Conservation (phyloP, 495 filamentous ascomycete species). For the Cercophora sp. region DNA sequence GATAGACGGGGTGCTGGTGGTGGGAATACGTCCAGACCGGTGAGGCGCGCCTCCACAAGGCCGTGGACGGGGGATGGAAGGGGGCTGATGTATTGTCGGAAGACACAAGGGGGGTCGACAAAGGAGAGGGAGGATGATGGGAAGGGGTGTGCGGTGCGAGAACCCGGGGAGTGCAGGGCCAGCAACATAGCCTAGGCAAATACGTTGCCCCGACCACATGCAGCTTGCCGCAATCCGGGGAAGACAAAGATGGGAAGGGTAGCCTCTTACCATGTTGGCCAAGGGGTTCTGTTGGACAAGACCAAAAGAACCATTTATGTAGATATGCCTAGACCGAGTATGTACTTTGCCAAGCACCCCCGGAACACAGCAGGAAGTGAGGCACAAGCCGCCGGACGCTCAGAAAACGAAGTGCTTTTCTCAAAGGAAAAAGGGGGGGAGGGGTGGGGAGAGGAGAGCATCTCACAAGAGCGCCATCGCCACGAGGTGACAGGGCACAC, state of each 20-base stretch:
- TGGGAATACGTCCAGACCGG: conserved; percentile 22
- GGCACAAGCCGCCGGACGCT: conserved; percentile 14
- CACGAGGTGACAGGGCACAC: conserved; percentile 16
- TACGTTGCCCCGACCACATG: conserved; percentile 28
- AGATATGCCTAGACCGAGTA: conserved; percentile 22
- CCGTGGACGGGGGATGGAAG: conserved; percentile 17
- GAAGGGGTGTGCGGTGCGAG: conserved; percentile 14
- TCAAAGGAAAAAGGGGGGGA: conserved; percentile 24
- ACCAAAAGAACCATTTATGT: conserved; percentile 6
- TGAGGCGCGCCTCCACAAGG: conserved; percentile 20
- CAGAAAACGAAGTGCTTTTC: conserved; percentile 24
- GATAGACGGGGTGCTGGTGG: conserved; percentile 17
- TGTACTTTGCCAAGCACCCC: conserved; percentile 23
- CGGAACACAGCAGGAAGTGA: conserved; percentile 18
- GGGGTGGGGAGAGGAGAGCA: conserved; percentile 33
- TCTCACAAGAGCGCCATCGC: conserved; percentile 31
- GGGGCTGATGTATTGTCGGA: conserved; percentile 31
- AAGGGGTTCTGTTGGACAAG: conserved; percentile 37
- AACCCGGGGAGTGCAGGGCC: conserved; percentile 5
- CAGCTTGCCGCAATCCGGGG: conserved; percentile 27
- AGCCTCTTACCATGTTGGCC: conserved; percentile 43
- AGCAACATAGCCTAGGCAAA: conserved; percentile 13
- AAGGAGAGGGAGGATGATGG: conserved; percentile 6
- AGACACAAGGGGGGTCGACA: conserved; percentile 13
- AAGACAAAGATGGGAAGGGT: conserved; percentile 14